Percentiles rank a stretch among this genome's conserved stretches.
Evolutionary conservation across 148 eudicot genomes (phyloP).

Genomic region (Chenopodium album): DNA sequence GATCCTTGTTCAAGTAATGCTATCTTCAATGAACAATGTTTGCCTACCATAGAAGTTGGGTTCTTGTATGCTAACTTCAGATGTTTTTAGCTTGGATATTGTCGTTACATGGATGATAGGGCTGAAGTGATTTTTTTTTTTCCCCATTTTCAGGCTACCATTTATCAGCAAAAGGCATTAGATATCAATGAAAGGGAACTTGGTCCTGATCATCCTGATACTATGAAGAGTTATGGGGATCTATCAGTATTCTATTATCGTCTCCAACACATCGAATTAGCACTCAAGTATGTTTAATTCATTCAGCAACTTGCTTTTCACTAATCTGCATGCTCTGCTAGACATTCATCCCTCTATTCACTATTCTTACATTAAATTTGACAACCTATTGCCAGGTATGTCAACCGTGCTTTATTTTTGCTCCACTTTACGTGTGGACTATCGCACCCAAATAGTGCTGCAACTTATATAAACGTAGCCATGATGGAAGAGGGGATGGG

Average conservation of each 20-base stretch:
- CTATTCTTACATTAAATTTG: not conserved
- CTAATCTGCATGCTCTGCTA: not conserved
- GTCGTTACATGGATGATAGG: not conserved
- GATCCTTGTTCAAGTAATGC: not conserved
- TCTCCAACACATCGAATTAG: conserved; percentile 94
- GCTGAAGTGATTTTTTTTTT: not conserved
- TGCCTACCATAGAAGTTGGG: not conserved
- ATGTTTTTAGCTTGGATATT: not conserved
- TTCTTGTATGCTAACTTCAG: not conserved
- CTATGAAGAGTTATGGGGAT: conserved; percentile 99
- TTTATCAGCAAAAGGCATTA: conserved; percentile 96
- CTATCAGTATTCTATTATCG: conserved; percentile 98
- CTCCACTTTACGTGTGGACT: conserved; percentile 96
- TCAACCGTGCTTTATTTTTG: conserved; percentile 88
- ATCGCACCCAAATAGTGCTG: conserved; percentile 98
- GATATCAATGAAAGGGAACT: conserved; percentile 98
- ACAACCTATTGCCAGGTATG: conserved; percentile 57
- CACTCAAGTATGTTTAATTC: conserved; percentile 61
- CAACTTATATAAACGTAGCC: conserved; percentile 95
- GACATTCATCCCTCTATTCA: not conserved
- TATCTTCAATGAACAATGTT: not conserved
- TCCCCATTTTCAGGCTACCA: conserved; percentile 63
- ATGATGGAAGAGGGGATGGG: conserved; percentile 99
- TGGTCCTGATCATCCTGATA: conserved; percentile 99
- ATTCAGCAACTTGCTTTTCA: not conserved